phyloP scores from a whole-genome alignment of 441 rosid genomes.

The Biscutella auriculata region DNA sequence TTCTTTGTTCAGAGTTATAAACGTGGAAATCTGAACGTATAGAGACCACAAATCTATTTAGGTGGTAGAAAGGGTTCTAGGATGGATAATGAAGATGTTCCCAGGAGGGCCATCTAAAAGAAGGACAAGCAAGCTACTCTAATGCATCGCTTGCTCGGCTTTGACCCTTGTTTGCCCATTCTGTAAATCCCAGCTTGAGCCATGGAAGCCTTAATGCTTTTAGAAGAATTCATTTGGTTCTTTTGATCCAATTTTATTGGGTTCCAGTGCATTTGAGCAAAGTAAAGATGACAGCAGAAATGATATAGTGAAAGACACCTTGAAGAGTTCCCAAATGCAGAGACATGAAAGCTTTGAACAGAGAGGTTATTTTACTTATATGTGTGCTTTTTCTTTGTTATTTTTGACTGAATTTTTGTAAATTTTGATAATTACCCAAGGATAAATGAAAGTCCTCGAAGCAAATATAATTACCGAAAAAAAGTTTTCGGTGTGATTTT shows the following conservation, averaged over 20 bases:
- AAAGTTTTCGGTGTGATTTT: too few relatives aligned
- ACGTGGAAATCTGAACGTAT: not conserved
- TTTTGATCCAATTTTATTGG: conserved; percentile 15
- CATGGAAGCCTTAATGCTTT: not conserved
- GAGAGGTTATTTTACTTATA: not conserved
- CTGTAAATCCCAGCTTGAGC: conserved; percentile 6
- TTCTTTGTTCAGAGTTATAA: not conserved
- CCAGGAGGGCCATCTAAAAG: conserved; percentile 94
- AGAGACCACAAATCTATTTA: conserved; percentile 11
- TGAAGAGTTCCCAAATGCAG: conserved; percentile 12
- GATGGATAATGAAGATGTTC: conserved; percentile 96
- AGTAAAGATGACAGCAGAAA: not conserved
- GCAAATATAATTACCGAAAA: not conserved
- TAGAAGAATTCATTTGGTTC: conserved; percentile 3
- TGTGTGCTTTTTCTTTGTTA: conserved; percentile 1
- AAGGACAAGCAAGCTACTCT: conserved; percentile 77
- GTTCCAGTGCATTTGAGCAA: conserved; percentile 11
- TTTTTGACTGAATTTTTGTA: conserved; percentile 12
- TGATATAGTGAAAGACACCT: conserved; percentile 10
- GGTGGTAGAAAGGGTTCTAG: conserved; percentile 98
- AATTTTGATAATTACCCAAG: conserved; percentile 15
- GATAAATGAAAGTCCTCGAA: not conserved
- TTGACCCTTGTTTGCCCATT: not conserved
- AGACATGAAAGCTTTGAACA: not conserved
- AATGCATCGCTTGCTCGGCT: conserved; percentile 1